A percentile compares a stretch with the other conserved stretches of the same genome.
Conservation (phyloP, 2,329 filamentous ascomycete genomes). For the Orbilia ellipsospora region DNA sequence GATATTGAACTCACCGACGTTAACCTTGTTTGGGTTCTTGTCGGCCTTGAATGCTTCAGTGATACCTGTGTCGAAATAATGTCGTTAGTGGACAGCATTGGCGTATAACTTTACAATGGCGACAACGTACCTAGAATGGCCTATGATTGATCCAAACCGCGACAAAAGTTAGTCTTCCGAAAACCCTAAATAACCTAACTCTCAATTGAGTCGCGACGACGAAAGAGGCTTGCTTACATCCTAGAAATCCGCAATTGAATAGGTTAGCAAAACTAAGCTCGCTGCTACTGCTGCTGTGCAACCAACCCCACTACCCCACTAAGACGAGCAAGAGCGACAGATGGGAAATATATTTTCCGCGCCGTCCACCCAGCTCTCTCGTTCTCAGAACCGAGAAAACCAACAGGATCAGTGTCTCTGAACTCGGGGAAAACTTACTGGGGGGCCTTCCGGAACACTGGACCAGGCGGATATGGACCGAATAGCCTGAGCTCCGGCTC, state of each 20-base stretch:
- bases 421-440: slow-evolving; percentile 71
- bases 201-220: slow-evolving; percentile 27
- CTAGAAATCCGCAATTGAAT: slow-evolving; percentile 58
- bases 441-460: slow-evolving; percentile 91
- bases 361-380: slow-evolving; percentile 23
- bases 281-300: no score
- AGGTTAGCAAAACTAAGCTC: slow-evolving; percentile 46
- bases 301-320: neutral
- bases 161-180: slow-evolving; percentile 27
- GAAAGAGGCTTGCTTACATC: slow-evolving; percentile 61
- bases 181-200: slow-evolving; percentile 2
- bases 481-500: slow-evolving; percentile 62
- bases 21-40: slow-evolving; percentile 81
- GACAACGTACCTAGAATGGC: slow-evolving; percentile 65
- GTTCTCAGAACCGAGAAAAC: slow-evolving; percentile 21
- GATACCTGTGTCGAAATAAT: slow-evolving; percentile 37
- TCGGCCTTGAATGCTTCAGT: slow-evolving; percentile 81
- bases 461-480: slow-evolving; percentile 85
- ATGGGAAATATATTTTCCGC: slow-evolving; percentile 30
- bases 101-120: slow-evolving; percentile 4
- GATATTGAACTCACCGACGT: slow-evolving; percentile 73
- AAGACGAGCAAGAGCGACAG: slow-evolving; percentile 32
- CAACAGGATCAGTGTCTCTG: slow-evolving; percentile 35
- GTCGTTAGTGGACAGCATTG: slow-evolving; percentile 21
- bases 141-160: slow-evolving; percentile 41